Evolutionary conservation across 441 rosid genomes (phyloP), one percentile per base, ranked within the genome.

Genomic region (Biscutella laevigata): DNA sequence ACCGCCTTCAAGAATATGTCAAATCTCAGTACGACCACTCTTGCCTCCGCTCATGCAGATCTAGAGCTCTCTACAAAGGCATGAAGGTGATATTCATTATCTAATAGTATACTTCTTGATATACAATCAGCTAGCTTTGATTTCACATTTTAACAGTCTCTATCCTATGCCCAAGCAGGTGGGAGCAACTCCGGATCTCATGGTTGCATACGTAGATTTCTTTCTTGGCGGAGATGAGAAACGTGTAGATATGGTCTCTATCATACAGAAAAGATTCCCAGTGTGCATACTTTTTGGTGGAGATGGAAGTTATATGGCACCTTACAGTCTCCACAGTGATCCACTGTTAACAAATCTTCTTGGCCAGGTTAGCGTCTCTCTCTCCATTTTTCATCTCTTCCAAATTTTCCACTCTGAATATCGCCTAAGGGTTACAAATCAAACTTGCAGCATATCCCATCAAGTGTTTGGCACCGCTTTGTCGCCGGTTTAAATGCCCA

Each of bases 141-240:
- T 11, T 30, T 44, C 19, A 6, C 49, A 14, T 28, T 38, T 53
- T 59, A 33, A 32, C 29, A 32, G 9, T 25, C 52, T 51, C 48
- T 56, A 36, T 57, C 54, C 25, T 30, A 47, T 51, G 70, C 58
- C 59, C 15, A 37, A 73, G 66, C 76, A 94, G 97, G 94, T 94
- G 66, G 97, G 97, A 71, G 95, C 95, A 50, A 82, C 97, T 30
- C 87, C 97, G 9, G 99, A 88, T 76, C 77, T 86, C 65, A 83
- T 94, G 97, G 92, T 94, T 62, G 92, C 95, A 15, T 88, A 84
- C 61, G 72, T 88, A 47, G 99, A 94, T 66, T 88, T 94, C 72
- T 94, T 84, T 61, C 95, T 94, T 59, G 99, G 99, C 1, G 99
- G 99, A 35, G 99, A 94, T 48, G 99, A 94, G 82, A 94, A 84